Percentiles rank a stretch among this genome's conserved stretches.
Conservation (phyloP, 139 green algal species). For the Coelastrella sp. region DNA sequence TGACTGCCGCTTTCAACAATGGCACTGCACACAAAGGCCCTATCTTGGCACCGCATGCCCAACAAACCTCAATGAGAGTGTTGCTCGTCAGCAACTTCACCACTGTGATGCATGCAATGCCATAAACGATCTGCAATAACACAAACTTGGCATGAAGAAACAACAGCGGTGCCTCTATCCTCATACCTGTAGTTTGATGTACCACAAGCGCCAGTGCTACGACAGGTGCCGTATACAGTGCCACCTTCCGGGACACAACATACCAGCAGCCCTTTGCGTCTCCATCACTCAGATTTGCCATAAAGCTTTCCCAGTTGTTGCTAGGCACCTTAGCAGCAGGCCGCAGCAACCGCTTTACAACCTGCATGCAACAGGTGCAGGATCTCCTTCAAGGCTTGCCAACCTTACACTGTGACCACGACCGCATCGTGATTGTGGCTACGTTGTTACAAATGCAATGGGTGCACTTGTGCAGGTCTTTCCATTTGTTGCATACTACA, state of each 20-base stretch:
- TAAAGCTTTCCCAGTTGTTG: constrained; percentile 41
- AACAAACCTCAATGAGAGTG: no score
- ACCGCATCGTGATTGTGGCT: no score
- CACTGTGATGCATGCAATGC: background rate
- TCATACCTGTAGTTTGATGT: constrained; percentile 24
- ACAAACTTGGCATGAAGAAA: background rate
- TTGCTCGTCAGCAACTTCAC: no score
- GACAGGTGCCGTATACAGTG: constrained; percentile 32
- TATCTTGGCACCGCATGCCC: no score
- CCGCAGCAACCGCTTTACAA: constrained; percentile 19
- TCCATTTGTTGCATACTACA: no score
- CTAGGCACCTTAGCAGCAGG: constrained; percentile 36
- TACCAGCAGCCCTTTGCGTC: constrained; percentile 38
- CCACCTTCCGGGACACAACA: constrained; percentile 20
- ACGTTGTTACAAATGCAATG: no score
- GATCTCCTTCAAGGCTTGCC: no score
- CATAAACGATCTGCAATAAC: background rate
- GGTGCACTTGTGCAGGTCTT: no score
- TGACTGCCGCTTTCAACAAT: no score
- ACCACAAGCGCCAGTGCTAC: constrained; percentile 2
- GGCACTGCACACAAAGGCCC: no score
- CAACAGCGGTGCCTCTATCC: background rate
- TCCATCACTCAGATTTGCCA: constrained; percentile 33
- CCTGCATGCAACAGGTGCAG: constrained; percentile 12
- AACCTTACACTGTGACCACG: no score